Evolutionary conservation across 2,329 filamentous ascomycete species (phyloP), one percentile per base, ranked within the genome.

Genomic region (Xylaria sp.): DNA sequence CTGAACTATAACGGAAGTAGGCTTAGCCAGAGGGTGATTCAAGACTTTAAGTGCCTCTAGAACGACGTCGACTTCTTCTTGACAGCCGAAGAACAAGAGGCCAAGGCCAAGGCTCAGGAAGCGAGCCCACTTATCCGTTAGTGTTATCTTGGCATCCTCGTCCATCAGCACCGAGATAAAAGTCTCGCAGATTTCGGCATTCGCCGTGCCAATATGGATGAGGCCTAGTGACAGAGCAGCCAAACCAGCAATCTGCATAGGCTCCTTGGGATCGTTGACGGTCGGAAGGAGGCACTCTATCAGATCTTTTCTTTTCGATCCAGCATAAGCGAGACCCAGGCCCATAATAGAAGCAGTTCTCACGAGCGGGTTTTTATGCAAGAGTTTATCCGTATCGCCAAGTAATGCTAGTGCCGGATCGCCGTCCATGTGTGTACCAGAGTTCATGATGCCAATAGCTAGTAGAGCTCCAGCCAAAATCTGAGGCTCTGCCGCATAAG

Each of bases 11-110:
- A 98, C 93, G 0, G 93, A 92, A 1, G 95, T 97, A n/a, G 96
- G 93, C 82, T 96, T 96, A 21, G 94, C 93, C 90, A 98, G 97
- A 27, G 96, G 95, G 79, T 98, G 95, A 72, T 98, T 94, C 62
- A 98, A 94, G 30, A 93, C 96, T 85, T 98, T 99, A 64, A 99
- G 87, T 0, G 96, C 97, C 83, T 99, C 96, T 36, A 98, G 84
- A 72, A 98, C 94, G 66, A 98, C 95, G 76, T 99, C 96, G n/a
- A 98, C 96, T 80, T 98, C 95, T 80, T 99, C 96, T 81, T 99
- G 96, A 72, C 93, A 91, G 47, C 96, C 96, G 75, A 99, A 98
- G 87, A 94, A 99, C 32, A 99, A 86, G 30, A 99, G 87, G 1
- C 95, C 96, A 70, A 99, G 87, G 72, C 96, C 96, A 50, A 99